A percentile compares a stretch with the other conserved stretches of the same genome.
phyloP scores from a whole-genome alignment of 1,284 basidiomycete species.

The Moesziomyces parantarcticus region DNA sequence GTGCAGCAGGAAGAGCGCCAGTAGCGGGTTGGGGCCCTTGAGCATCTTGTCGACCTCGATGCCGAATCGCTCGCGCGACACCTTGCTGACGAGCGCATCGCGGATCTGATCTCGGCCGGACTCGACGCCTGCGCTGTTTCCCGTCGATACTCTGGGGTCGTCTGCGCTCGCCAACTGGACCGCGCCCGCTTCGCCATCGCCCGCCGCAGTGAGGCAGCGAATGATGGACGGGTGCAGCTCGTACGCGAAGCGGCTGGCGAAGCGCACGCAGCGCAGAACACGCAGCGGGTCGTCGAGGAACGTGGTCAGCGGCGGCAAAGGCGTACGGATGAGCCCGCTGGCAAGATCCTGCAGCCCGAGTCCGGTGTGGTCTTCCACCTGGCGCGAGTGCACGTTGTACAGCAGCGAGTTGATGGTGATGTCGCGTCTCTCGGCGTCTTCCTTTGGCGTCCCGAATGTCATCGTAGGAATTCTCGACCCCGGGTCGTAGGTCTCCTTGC shows the following conservation, averaged over 20 bases:
- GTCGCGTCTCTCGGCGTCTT: constrained; percentile 91
- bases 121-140: constrained; percentile 22
- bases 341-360: constrained; percentile 83
- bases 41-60: constrained; percentile 69
- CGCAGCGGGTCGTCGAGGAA: constrained; percentile 95
- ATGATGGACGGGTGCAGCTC: constrained; percentile 78
- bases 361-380: constrained; percentile 88
- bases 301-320: constrained; percentile 84
- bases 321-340: constrained; percentile 86
- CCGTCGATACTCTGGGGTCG: constrained; percentile 25
- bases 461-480: constrained; percentile 88
- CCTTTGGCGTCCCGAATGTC: constrained; percentile 87
- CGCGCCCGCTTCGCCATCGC: constrained; percentile 8
- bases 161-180: constrained; percentile 27
- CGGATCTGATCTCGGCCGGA: constrained; percentile 71
- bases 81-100: constrained; percentile 57
- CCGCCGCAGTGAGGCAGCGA: constrained; percentile 40
- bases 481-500: constrained; percentile 87
- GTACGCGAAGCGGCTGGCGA: constrained; percentile 90
- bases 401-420: constrained; percentile 96
- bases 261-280: constrained; percentile 88
- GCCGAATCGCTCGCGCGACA: constrained; percentile 66
- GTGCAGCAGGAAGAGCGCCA: constrained; percentile 53
- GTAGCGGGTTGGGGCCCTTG: constrained; percentile 57
- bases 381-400: constrained; percentile 91